These are phyloP conservation scores for Litsea cubeba DNA, from an alignment of 164 flowering plant genomes.

Conservation along the genomic window DNA sequence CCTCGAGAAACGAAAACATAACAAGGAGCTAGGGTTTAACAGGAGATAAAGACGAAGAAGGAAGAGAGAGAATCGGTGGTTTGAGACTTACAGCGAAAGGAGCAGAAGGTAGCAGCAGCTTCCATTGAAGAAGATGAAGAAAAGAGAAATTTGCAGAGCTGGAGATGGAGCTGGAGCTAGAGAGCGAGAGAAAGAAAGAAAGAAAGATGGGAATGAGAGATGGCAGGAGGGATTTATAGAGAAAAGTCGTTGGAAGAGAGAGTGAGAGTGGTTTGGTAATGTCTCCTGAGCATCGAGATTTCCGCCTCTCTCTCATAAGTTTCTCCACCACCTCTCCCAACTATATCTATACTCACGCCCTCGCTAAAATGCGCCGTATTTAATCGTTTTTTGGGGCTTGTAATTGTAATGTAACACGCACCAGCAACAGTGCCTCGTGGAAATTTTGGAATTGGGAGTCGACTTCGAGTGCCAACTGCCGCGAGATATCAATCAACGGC, in stretches of 20 bases:
- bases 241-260: background rate
- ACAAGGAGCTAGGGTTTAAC: background rate
- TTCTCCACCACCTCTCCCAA: background rate
- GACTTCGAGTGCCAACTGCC: too few species aligned
- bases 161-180: background rate
- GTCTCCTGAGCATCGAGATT: background rate
- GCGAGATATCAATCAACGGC: too few species aligned
- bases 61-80: conserved; percentile 10
- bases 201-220: background rate
- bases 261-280: background rate
- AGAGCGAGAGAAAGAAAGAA: background rate
- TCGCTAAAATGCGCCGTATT: too few species aligned
- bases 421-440: too few species aligned
- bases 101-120: conserved; percentile 45
- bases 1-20: too few species aligned
- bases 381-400: too few species aligned
- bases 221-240: background rate
- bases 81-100: conserved; percentile 39
- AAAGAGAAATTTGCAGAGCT: background rate
- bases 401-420: too few species aligned
- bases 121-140: conserved; percentile 34
- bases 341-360: background rate
- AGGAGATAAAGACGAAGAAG: background rate
- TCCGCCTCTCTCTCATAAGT: conserved; percentile 1
- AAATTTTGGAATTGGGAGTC: too few species aligned